phyloP scores from a whole-genome alignment of 2,329 filamentous ascomycete genomes.

The Akanthomyces lecanii region DNA sequence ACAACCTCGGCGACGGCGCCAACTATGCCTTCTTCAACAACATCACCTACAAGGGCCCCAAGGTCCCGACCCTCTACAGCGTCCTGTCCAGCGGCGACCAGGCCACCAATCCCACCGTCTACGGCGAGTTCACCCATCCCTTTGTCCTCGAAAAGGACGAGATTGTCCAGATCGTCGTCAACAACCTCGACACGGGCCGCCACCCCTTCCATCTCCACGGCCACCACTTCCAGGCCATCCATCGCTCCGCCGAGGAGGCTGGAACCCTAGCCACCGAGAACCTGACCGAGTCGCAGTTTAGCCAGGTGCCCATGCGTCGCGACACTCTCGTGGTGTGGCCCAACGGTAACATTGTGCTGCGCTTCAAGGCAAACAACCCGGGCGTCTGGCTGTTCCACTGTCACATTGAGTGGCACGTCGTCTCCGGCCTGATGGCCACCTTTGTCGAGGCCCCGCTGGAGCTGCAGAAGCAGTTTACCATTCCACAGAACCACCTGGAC shows the following conservation, averaged over 20 bases:
- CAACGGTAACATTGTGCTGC: conserved; percentile 62
- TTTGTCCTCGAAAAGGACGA: conserved; percentile 64
- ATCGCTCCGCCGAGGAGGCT: conserved; percentile 54
- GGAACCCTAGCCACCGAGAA: conserved; percentile 50
- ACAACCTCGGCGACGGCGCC: conserved; percentile 57
- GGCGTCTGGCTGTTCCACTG: conserved; percentile 73
- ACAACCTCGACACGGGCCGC: conserved; percentile 67
- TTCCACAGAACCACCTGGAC: conserved; percentile 57
- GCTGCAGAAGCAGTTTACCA: conserved; percentile 54
- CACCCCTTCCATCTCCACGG: conserved; percentile 80
- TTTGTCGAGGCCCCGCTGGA: conserved; percentile 60
- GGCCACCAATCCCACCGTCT: conserved; percentile 55
- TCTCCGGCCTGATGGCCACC: conserved; percentile 61
- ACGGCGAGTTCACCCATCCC: conserved; percentile 62
- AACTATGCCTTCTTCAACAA: conserved; percentile 68
- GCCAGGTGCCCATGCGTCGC: conserved; percentile 57
- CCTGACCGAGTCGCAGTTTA: conserved; percentile 43
- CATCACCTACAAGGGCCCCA: conserved; percentile 68
- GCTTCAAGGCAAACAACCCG: conserved; percentile 65
- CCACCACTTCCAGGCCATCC: conserved; percentile 66
- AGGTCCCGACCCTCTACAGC: conserved; percentile 77
- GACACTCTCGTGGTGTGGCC: conserved; percentile 65
- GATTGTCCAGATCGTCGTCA: conserved; percentile 71
- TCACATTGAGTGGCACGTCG: conserved; percentile 75
- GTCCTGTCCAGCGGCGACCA: conserved; percentile 60